Evolutionary conservation across 345 rosid species (phyloP), one percentile per base, ranked within the genome.

Genomic region (Populus deltoides): DNA sequence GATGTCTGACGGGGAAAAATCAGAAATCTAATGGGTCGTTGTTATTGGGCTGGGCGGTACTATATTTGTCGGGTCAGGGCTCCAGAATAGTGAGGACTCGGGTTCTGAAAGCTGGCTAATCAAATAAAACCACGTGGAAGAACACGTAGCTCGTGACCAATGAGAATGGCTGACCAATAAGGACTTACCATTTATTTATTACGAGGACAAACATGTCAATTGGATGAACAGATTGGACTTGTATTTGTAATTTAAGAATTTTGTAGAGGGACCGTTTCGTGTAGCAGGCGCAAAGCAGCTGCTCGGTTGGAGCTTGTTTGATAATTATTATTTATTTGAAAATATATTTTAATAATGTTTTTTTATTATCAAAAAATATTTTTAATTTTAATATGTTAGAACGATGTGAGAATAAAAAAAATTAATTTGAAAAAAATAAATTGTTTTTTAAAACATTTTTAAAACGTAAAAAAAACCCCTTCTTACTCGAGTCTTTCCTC

Each of bases 111-210:
- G 0, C 1, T 2, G 17, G 8, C 77, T 6, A 79, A 61, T 43
- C n/a, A 69, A 9, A 11, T 12, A 6, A 2, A 25, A 71, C 76
- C 86, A 77, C 71, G 79, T 82, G 74, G 72, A 36, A 51, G 7
- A 67, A 70, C 84, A 74, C 73, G 81, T 70, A 71, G 43, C 7
- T 43, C 39, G 2, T 20, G 47, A 43, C 78, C 80, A 77, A 79
- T 76, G 66, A 24, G 31, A 36, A 35, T 36, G 39, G 1, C 3
- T 51, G 0, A n/a, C 31, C 43, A 73, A 65, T 31, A 43, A 29
- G 0, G 5, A 2, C 72, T 41, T 20, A 72, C 83, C 81, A 83
- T 29, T 79, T 83, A 39, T 22, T 53, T 27, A 25, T 11, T 3
- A 16, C 1, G 41, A 17, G 74, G 49, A 38, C 63, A 43, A 0